A percentile compares a stretch with the other conserved stretches of the same genome.
Evolutionary conservation across 1,284 basidiomycete genomes (phyloP).

Genomic region (Sutorius eximius): DNA sequence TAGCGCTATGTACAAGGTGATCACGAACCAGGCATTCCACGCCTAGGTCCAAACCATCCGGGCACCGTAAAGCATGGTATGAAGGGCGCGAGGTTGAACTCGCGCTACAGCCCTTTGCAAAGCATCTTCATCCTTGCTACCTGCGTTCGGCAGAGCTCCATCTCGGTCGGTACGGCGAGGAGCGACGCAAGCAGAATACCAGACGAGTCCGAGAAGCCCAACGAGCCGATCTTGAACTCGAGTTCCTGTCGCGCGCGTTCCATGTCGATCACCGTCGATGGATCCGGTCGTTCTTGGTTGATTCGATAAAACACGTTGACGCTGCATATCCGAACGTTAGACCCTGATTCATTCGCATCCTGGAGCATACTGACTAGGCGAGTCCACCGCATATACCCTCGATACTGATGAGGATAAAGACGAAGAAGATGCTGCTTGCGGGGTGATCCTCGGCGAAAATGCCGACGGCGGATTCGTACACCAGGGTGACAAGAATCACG

Average conservation of each 20-base stretch:
- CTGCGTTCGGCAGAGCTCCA: slow-evolving; percentile 75
- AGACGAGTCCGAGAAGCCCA: slow-evolving; percentile 73
- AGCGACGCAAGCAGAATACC: slow-evolving; percentile 81
- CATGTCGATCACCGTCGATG: slow-evolving; percentile 42
- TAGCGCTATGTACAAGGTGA: background rate
- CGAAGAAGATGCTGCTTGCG: slow-evolving; percentile 57
- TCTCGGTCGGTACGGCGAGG: slow-evolving; percentile 82
- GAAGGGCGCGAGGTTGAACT: background rate
- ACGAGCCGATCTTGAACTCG: slow-evolving; percentile 88
- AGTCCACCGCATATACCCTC: slow-evolving; percentile 89
- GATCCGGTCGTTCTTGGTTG: slow-evolving; percentile 66
- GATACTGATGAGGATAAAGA: slow-evolving; percentile 78
- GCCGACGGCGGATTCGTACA: slow-evolving; percentile 67
- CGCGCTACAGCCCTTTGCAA: slow-evolving; percentile 64
- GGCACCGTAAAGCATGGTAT: background rate
- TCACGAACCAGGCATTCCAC: background rate
- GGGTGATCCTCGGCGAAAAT: slow-evolving; percentile 56
- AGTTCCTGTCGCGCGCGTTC: slow-evolving; percentile 70
- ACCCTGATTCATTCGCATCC: background rate
- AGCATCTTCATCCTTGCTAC: slow-evolving; percentile 68
- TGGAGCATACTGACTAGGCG: slow-evolving; percentile 68
- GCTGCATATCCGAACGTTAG: slow-evolving; percentile 37
- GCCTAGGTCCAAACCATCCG: background rate
- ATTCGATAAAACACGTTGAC: slow-evolving; percentile 88
- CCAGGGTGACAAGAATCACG: slow-evolving; percentile 57